A percentile compares a stretch with the other conserved stretches of the same genome.
Conservation (phyloP, 2,329 filamentous ascomycete genomes). For the Cercospora janseana region DNA sequence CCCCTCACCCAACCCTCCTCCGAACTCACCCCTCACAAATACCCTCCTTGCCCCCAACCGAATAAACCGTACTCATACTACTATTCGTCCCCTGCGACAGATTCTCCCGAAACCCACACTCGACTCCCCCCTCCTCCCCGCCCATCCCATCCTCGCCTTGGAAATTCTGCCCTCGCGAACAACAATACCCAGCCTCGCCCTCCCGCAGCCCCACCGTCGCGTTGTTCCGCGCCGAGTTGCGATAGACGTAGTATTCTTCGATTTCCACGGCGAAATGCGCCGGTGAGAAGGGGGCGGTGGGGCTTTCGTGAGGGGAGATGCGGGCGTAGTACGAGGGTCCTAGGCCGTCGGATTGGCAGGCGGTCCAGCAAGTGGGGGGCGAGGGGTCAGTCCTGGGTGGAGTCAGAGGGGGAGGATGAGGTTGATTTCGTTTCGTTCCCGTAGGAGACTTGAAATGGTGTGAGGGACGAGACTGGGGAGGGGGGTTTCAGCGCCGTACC, state of each 20-base stretch:
- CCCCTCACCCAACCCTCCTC: too few relatives aligned
- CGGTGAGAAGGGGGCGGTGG: not conserved
- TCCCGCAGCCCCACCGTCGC: constrained; percentile 4
- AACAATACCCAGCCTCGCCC: not conserved
- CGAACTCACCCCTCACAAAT: not conserved
- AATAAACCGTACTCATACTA: not conserved
- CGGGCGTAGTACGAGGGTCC: constrained; percentile 12
- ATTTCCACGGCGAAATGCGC: constrained; percentile 12
- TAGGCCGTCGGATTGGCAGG: constrained; percentile 2
- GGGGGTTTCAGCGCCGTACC: constrained; percentile 6
- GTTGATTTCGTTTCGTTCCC: not conserved
- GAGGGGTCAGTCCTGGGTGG: not conserved
- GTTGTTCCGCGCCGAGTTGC: constrained; percentile 8
- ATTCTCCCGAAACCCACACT: too few relatives aligned
- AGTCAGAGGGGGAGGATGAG: not conserved
- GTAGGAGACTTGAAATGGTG: not conserved
- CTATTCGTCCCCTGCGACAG: not conserved
- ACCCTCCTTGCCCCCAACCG: not conserved
- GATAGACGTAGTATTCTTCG: constrained; percentile 19
- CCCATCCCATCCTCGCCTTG: too few relatives aligned
- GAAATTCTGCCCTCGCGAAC: constrained; percentile 12
- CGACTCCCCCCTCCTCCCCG: too few relatives aligned
- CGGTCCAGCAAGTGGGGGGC: constrained; percentile 8
- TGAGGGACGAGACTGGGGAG: not conserved
- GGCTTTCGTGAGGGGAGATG: constrained; percentile 5